Evolutionary conservation across 768 basidiomycete species (phyloP).

Genomic region (Dioszegia crocea): DNA sequence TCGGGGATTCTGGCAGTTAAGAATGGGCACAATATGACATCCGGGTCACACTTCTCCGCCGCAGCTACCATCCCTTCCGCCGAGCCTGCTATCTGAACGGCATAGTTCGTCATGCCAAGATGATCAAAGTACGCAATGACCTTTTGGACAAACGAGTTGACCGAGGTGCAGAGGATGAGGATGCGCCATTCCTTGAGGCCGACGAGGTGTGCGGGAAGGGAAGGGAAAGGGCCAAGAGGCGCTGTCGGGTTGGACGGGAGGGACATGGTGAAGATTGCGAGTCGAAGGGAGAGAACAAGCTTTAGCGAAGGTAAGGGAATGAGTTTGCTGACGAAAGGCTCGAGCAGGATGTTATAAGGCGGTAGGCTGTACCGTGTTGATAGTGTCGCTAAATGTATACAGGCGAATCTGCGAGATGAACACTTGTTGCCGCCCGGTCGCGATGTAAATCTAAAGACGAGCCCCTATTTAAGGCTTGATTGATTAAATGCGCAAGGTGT

Average conservation of each 20-base stretch:
- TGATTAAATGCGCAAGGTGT: too few relatives aligned
- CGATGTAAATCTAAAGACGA: too few relatives aligned
- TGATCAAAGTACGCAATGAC: slow-evolving; percentile 26
- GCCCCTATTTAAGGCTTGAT: too few relatives aligned
- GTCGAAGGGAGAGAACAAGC: background rate
- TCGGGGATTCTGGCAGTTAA: slow-evolving; percentile 39
- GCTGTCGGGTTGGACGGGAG: background rate
- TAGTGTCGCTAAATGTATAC: too few relatives aligned
- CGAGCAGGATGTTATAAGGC: too few relatives aligned
- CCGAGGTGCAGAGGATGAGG: slow-evolving; percentile 33
- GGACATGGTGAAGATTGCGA: background rate
- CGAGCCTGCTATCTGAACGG: slow-evolving; percentile 30
- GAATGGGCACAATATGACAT: slow-evolving; percentile 40
- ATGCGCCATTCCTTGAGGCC: slow-evolving; percentile 21
- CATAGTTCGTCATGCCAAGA: slow-evolving; percentile 27
- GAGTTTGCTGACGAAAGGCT: too few relatives aligned
- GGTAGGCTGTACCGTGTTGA: too few relatives aligned
- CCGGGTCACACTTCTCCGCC: slow-evolving; percentile 17
- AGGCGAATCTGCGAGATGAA: too few relatives aligned
- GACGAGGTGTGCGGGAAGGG: slow-evolving; percentile 10
- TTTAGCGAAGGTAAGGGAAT: too few relatives aligned
- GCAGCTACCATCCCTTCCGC: slow-evolving; percentile 36
- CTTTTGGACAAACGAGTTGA: slow-evolving; percentile 42
- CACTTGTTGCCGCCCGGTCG: too few relatives aligned
- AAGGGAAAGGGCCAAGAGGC: slow-evolving; percentile 21